Conservation (phyloP, 202 grass and related monocot genomes). For the Hordeum pubiflorum region DNA sequence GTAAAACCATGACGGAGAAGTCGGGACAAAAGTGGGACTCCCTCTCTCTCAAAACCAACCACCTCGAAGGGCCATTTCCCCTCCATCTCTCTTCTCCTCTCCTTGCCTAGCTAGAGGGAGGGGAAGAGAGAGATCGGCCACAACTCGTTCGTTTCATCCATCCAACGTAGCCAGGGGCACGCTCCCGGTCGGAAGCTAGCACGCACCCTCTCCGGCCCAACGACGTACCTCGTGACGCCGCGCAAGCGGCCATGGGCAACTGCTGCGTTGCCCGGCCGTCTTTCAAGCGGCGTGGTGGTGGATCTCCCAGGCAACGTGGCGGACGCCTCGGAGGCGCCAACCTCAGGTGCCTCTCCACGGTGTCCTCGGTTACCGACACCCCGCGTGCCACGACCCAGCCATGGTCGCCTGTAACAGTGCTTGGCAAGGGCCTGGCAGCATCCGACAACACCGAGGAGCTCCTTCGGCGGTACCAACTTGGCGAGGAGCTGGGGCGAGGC, state of each 20-base stretch:
- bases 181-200: not conserved
- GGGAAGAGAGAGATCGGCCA: conserved; percentile 33
- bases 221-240: not conserved
- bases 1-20: not conserved
- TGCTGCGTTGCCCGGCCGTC: conserved; percentile 42
- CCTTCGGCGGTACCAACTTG: conserved; percentile 44
- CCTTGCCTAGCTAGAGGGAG: conserved; percentile 27
- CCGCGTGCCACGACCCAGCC: not conserved
- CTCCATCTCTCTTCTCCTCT: conserved; percentile 50
- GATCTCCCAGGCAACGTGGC: not conserved
- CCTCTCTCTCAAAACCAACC: conserved; percentile 28
- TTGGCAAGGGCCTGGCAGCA: conserved; percentile 2
- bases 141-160: not conserved
- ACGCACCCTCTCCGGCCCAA: not conserved
- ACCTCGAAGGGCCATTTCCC: not conserved
- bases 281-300: conserved; percentile 4
- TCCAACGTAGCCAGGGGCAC: not conserved
- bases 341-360: conserved; percentile 23
- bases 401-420: conserved; percentile 8
- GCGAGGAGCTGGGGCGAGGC: conserved; percentile 55
- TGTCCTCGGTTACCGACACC: conserved; percentile 21
- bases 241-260: conserved; percentile 36
- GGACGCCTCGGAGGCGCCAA: conserved; percentile 34
- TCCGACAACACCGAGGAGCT: conserved; percentile 9
- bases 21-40: conserved; percentile 18